Base-by-base conservation (phyloP, 768 basidiomycete species). In the Trametes cinnabarina region DNA sequence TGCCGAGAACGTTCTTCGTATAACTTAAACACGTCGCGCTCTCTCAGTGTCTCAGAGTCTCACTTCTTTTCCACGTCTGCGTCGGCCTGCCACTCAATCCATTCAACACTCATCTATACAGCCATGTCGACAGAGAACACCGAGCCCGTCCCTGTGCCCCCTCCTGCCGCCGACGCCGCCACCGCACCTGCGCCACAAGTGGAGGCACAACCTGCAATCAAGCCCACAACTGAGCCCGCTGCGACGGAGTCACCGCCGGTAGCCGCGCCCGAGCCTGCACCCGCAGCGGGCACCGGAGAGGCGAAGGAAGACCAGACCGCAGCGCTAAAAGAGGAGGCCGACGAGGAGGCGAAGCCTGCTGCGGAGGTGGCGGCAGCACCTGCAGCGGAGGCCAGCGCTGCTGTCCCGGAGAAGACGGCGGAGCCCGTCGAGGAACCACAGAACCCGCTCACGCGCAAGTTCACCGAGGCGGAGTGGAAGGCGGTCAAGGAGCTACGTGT, bases 401-500 rank as follows among this genome's bases (percentile, higher is more conserved):
- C 23, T 17, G 28, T 37, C 6, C 20, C 28, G 12, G 41, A 57
- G 47, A 50, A 49, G 46, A 19, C 35, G 26, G 53, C 62, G 14
- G 42, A 52, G 39, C 68, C 72, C 19, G 71, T 22, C 17, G 67
- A 58, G 14, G 90, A 92, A 68, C 85, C 84, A 0, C 86, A 90
- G 71, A 92, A 84, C 65, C 65, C 77, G 2, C 76, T 93, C 28
- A 92, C 90, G 0, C 72, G 78, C 67, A 77, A 79, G 66, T 93
- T 92, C 69, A 88, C 84, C 0, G 72, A 81, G 8, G 76, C 74
- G n/a, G 91, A 93, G 69, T 88, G 90, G 88, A 73, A 68, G 14
- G 86, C 86, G 9, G 71, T 93, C 63, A 80, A 81, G 61, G 79
- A 81, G 62, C 85, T 93, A 59, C 77, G 88, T 59, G 90, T 89